Base-by-base conservation (phyloP, 345 rosid species). In the Reutealis trisperma region DNA sequence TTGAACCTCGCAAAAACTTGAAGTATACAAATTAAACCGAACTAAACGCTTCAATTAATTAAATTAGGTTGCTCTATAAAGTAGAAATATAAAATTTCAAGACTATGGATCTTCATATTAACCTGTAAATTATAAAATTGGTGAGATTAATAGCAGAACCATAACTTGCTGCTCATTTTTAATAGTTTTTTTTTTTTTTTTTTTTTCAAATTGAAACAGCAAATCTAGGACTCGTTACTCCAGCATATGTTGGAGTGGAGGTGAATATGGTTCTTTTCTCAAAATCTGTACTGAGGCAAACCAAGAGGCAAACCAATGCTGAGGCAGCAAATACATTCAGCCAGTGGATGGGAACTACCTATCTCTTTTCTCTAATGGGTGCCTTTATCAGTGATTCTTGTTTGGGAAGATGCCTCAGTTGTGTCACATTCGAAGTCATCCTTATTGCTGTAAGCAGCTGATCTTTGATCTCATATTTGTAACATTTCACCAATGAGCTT, bases 301-400 rank as follows among this genome's bases (percentile, higher is more conserved):
- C n/a, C n/a, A n/a, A n/a, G n/a, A n/a, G n/a, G n/a, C n/a, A n/a
- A 24, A 79, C 75, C 25, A 84, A 81, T 73, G 85, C 62, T 13
- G 83, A 81, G 67, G 87, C 85, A 63, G 72, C 85, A 62, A 79
- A 74, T 66, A 78, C 78, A 27, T 83, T 76, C 57, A 79, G 68
- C n/a, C 77, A 70, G 32, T 86, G 84, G 84, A 76, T 79, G 75
- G 79, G 84, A 67, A 76, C 82, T 11, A 57, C 64, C 25, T 80
- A 85, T 73, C 77, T 87, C 62, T 83, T 66, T 82, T 85, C 85
- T 71, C 80, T 87, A 30, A 10, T 78, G 18, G 83, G 90, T 61
- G 86, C 90, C 67, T 79, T 87, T 73, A 63, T 87, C 21, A 81
- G 83, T 12, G 82, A 87, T 51, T 79, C 84, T 52, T 85, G 79